Evolutionary conservation across 805 yeast genomes (phyloP), one percentile per base, ranked within the genome.

Genomic region (Komagataella pastoris): DNA sequence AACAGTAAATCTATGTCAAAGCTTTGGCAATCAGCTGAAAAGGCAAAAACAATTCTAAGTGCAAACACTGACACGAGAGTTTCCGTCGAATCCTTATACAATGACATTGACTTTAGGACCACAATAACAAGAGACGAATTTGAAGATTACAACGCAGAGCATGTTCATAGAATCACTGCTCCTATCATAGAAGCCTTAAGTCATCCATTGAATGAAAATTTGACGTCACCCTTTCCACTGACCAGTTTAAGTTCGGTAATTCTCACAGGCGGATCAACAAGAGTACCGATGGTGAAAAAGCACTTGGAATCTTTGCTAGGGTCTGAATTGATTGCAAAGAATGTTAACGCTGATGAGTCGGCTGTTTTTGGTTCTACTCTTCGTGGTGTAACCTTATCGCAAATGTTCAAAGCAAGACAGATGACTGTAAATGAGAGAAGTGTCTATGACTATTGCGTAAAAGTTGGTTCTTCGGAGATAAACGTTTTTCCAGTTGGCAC

Each of bases 271-370:
- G 99, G 99, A 1, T 80, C 95, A 0, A 80, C 91, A 5, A 80
- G 99, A 64, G 86, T 88, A 30, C 99, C 99, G 14, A 75, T 85
- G 60, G 85, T 93, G 48, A 93, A 88, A 65, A 74, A 77, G 52
- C 77, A 75, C 51, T 68, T 88, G 53, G 55, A 63, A 1, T 62
- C 75, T 2, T 69, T 80, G 47, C 68, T 83, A 46, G 88, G 84
- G 1, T 79, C 78, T 17, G 83, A 79, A 2, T 62, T 71, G 49
- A 72, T 90, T 45, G 75, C 95, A 19, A 88, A 83, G 65, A 87
- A 83, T 50, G 95, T 93, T 47, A 93, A 93, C 65, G 93, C 99
- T 0, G 99, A 93, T 66, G 99, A 93, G 69, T 82, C 97, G 47
- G 88, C 88, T 50, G 96, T 88, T 12, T 74, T 87, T 59, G 99